phyloP scores from a whole-genome alignment of 148 eudicot species.

The Vaccinium macrocarpon region DNA sequence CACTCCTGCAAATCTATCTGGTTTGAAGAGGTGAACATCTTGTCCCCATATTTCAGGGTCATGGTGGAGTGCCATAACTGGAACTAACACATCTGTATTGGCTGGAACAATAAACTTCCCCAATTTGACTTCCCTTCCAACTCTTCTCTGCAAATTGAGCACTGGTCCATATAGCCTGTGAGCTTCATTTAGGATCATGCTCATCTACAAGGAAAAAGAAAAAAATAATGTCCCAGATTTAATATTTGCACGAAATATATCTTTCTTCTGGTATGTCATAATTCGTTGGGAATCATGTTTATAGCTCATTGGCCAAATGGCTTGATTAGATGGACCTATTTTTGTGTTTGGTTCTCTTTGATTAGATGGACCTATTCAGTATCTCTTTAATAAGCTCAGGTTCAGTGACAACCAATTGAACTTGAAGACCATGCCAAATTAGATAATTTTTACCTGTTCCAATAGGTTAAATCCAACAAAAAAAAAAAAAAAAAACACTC shows the following conservation, averaged over 20 bases:
- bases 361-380: neutral
- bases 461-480: neutral
- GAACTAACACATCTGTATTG: neutral
- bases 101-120: neutral
- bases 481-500: neutral
- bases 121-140: conserved; percentile 7
- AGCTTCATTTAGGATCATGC: conserved; percentile 15
- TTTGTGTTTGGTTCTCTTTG: no score
- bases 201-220: neutral
- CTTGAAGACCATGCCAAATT: conserved; percentile 17
- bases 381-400: conserved; percentile 25
- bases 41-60: conserved; percentile 17
- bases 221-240: neutral
- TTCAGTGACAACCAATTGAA: conserved; percentile 20
- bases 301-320: neutral
- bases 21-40: conserved; percentile 18
- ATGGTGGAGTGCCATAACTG: conserved; percentile 2
- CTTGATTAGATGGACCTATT: neutral
- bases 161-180: neutral
- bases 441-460: conserved; percentile 20
- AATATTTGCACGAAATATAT: neutral
- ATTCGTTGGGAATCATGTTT: neutral
- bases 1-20: conserved; percentile 16
- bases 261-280: neutral
- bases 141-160: neutral